Conservation (phyloP, 352 stramenopile genomes). For the Globisporangium spiculum region DNA sequence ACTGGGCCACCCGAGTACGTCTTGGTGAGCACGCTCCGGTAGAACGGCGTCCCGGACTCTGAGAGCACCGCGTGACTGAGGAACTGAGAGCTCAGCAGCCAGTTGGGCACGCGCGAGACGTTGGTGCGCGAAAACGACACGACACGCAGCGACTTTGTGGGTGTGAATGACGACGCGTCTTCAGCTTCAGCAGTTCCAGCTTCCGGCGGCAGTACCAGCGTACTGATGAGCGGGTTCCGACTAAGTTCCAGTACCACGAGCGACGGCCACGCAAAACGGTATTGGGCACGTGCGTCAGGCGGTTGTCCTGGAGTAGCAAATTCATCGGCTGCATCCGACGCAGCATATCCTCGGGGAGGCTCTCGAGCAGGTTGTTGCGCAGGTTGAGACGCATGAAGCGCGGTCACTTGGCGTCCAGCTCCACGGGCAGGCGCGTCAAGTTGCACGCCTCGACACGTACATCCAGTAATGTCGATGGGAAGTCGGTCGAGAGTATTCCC, state of each 20-base stretch:
- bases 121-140: not conserved
- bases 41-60: not conserved
- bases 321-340: not conserved
- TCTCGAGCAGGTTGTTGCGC: slow-evolving; percentile 4
- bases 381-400: not conserved
- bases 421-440: slow-evolving; percentile 1
- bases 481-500: not conserved
- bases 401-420: slow-evolving; percentile 8
- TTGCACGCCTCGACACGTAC: slow-evolving; percentile 1
- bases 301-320: slow-evolving; percentile 3
- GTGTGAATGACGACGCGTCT: not conserved
- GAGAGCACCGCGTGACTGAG: not conserved
- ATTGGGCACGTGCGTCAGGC: slow-evolving; percentile 2
- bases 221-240: not conserved
- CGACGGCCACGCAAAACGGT: not conserved
- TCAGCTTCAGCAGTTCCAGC: not conserved
- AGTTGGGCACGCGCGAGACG: not conserved
- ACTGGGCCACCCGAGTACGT: not conserved
- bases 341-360: not conserved
- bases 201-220: not conserved
- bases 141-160: not conserved
- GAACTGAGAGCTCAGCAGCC: not conserved
- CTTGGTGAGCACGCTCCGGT: not conserved
- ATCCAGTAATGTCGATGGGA: not conserved
- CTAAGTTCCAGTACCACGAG: slow-evolving; percentile 3